Evolutionary conservation across 495 filamentous ascomycete genomes (phyloP), one percentile per base, ranked within the genome.

Genomic region (Filosporella fistucella): DNA sequence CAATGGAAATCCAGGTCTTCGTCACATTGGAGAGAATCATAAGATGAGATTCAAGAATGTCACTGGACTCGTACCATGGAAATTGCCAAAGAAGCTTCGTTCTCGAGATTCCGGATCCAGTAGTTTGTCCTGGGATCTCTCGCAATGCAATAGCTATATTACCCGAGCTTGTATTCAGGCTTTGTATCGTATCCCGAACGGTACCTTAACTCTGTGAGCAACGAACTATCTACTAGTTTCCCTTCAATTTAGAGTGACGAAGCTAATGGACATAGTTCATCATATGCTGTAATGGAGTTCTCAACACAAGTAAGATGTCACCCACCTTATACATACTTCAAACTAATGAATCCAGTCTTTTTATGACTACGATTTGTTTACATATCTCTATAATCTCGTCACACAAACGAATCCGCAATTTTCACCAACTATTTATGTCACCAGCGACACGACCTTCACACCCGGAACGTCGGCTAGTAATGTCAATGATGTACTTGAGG

Each of bases 161-260:
- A 65, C 62, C 6, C 57, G 58, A 35, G 59, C 56, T 7, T 68
- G 65, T 49, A 36, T 68, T 10, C 55, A 57, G 44, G 61, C 63
- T 3, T 40, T 65, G 38, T 65, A 53, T 49, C 42, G 57, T 44
- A 34, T 29, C 1, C 49, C 42, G 13, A 23, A 9, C 24, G 43
- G 25, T 30, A 56, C 41, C 18, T 49, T 59, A 13, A 38, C 10
- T n/a, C n/a, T n/a, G n/a, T n/a, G n/a, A n/a, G n/a, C n/a, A 8
- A 38, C 35, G 35, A 14, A 35, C n/a, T 12, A 14, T 8, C 13
- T 17, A 14, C 33, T 14, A 6, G 5, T 35, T 17, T n/a, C 6
- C 33, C n/a, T 8, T n/a, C 33, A 6, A 35, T 35, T 12, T 12
- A 8, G 4, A 8, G 18, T 35, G 6, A 8, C 33, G n/a, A n/a